Percentiles rank a stretch among this genome's conserved stretches.
phyloP scores from a whole-genome alignment of 805 yeast genomes.

The Metschnikowia kofuensis region DNA sequence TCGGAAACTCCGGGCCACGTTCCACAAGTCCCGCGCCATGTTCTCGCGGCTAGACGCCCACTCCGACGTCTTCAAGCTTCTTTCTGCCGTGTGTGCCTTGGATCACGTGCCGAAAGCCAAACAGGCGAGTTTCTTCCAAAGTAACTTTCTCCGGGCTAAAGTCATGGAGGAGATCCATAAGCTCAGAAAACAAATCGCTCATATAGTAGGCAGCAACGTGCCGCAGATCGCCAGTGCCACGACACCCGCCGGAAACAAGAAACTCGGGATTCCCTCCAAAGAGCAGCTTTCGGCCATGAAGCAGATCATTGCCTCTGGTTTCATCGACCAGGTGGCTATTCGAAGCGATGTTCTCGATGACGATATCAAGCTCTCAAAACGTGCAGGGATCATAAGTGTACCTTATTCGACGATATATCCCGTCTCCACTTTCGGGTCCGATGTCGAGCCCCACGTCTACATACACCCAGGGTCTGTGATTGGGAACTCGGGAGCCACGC shows the following conservation, averaged over 20 bases:
- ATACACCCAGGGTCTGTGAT: slow-evolving; percentile 79
- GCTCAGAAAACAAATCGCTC: slow-evolving; percentile 73
- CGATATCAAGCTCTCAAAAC: slow-evolving; percentile 59
- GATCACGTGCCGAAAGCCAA: slow-evolving; percentile 63
- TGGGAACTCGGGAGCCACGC: slow-evolving; percentile 56
- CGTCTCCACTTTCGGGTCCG: slow-evolving; percentile 29
- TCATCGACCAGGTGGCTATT: slow-evolving; percentile 84
- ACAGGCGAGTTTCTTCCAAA: slow-evolving; percentile 47
- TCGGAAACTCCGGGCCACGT: slow-evolving; percentile 48
- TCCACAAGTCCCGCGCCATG: slow-evolving; percentile 52
- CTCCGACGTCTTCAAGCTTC: slow-evolving; percentile 71
- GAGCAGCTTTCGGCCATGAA: slow-evolving; percentile 74
- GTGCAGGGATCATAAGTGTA: slow-evolving; percentile 52
- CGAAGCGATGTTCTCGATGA: slow-evolving; percentile 72
- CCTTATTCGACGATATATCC: slow-evolving; percentile 66
- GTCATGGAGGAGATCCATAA: slow-evolving; percentile 82
- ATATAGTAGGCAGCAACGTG: slow-evolving; percentile 67
- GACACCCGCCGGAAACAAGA: slow-evolving; percentile 37
- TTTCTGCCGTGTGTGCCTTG: slow-evolving; percentile 83
- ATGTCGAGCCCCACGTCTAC: slow-evolving; percentile 57
- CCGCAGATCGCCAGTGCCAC: slow-evolving; percentile 56
- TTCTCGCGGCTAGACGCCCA: slow-evolving; percentile 67
- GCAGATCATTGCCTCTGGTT: slow-evolving; percentile 92
- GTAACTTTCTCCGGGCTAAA: slow-evolving; percentile 72
- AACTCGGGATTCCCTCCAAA: slow-evolving; percentile 64